Percentiles rank a stretch among this genome's conserved stretches.
Evolutionary conservation across 2,329 filamentous ascomycete genomes (phyloP).

Genomic region (Beauveria varroae): DNA sequence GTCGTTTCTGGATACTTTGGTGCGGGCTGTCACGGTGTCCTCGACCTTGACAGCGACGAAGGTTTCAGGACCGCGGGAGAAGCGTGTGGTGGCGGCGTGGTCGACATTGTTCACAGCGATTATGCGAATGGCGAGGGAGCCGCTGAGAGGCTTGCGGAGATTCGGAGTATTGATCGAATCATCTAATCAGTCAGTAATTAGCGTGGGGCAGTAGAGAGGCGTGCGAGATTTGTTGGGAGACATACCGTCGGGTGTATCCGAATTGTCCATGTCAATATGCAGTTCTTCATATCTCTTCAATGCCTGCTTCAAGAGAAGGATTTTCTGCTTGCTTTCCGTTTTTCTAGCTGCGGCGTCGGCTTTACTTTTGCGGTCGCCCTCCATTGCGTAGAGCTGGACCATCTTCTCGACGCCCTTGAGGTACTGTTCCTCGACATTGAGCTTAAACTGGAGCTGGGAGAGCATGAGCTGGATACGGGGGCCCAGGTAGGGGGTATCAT

Average conservation of each 20-base stretch:
- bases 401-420: conserved; percentile 99
- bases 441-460: conserved; percentile 96
- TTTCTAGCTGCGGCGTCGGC: conserved; percentile 83
- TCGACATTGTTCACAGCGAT: conserved; percentile 90
- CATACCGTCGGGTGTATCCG: conserved; percentile 75
- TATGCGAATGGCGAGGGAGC: conserved; percentile 79
- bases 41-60: conserved; percentile 96
- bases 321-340: conserved; percentile 96
- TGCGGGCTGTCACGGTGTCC: conserved; percentile 83
- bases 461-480: conserved; percentile 98
- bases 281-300: conserved; percentile 95
- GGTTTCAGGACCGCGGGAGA: conserved; percentile 86
- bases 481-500: conserved; percentile 89
- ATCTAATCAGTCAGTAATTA: conserved; percentile 46
- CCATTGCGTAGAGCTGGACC: conserved; percentile 95
- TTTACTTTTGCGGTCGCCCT: conserved; percentile 92
- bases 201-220: conserved; percentile 20
- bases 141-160: conserved; percentile 89
- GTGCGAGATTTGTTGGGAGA: conserved; percentile 1
- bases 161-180: conserved; percentile 95
- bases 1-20: conserved; percentile 76
- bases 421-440: conserved; percentile 98
- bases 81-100: conserved; percentile 76
- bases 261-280: conserved; percentile 82
- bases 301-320: conserved; percentile 88